Evolutionary conservation across 2,329 filamentous ascomycete species (phyloP), one percentile per base, ranked within the genome.

Genomic region (Aureobasidium sp.): DNA sequence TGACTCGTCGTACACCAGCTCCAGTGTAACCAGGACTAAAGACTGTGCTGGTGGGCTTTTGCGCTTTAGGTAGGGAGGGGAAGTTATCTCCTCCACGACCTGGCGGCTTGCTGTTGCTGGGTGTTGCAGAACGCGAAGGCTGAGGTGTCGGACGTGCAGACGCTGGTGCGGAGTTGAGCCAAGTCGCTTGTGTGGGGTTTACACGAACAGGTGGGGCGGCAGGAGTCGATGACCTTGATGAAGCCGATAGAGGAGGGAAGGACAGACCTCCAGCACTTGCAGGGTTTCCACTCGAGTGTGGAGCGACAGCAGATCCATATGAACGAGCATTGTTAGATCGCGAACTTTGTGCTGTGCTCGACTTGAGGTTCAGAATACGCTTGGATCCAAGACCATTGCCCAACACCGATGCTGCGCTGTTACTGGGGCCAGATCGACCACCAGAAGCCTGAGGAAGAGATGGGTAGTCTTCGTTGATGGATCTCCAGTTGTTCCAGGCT

Each of bases 401-500:
- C 39, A 77, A 74, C 5, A 79, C 71, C 15, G 75, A 75, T 26
- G 76, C 75, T n/a, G 76, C 70, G 2, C 76, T 74, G 47, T 80
- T 75, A 92, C 75, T 93, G 92, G 55, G 72, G 17, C 75, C 75
- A 27, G 76, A 75, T 1, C 76, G 74, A 50, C 80, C 74, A 56
- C 88, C 87, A 61, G 84, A 83, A 0, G 90, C 82, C 0, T 88
- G 88, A 1, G 93, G 92, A 0, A 97, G 79, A 1, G 89, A 90
- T 0, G 93, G 93, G 68, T 97, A 97, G 72, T 97, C 92, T 74
- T 97, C 92, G 67, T 96, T 95, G 76, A 96, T 94, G 41, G 92
- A 92, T 51, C 90, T 90, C 90, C 93, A 97, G 75, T 96, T 90
- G 68, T 91, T 90, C 92, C 93, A 97, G 1, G 92, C 90, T 69